Evolutionary conservation across 2,329 filamentous ascomycete species (phyloP), one percentile per base, ranked within the genome.

Genomic region (Ceratocystis alfenasii): DNA sequence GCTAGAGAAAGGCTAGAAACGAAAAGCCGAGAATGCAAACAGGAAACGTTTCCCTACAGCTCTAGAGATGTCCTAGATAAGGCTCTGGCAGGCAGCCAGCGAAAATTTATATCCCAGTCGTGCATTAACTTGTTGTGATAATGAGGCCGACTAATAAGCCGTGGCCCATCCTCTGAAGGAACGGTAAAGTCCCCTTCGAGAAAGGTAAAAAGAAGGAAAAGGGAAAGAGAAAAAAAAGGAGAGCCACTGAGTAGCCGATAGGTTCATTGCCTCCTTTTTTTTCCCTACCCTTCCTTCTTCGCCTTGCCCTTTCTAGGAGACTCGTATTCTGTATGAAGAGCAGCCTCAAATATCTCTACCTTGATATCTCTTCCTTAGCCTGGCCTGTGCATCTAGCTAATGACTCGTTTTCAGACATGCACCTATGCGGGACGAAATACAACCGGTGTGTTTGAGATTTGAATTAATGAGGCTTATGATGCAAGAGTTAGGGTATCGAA

Each of bases 91-190:
- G 12, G 6, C 48, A 25, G 48, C 22, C 48, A n/a, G 33, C 12
- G n/a, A 59, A 59, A 28, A 30, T 57, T n/a, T 36, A 36, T 53
- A 59, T 59, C 55, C 55, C 25, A 59, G 55, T 59, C 55, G 33
- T 59, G 55, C 55, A 59, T 59, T 59, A 59, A 59, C 28, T 59
- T 59, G 28, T 59, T 59, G 55, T 59, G 55, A 59, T 59, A 59
- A 59, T 59, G 55, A 59, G 55, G 55, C 55, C 55, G 55, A 59
- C 55, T 59, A 59, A 59, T 59, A 59, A 59, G 55, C 55, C 55
- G 55, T 59, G 55, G 55, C 55, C 55, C 55, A 59, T 59, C 55
- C 55, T 59, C 55, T 59, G 55, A 59, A 59, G 55, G 55, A 59
- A 59, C 55, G 55, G 28, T n/a, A 59, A 59, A 30, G 28, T 36